Conservation (phyloP, 2,329 filamentous ascomycete species). For the Fusarium miscanthi region DNA sequence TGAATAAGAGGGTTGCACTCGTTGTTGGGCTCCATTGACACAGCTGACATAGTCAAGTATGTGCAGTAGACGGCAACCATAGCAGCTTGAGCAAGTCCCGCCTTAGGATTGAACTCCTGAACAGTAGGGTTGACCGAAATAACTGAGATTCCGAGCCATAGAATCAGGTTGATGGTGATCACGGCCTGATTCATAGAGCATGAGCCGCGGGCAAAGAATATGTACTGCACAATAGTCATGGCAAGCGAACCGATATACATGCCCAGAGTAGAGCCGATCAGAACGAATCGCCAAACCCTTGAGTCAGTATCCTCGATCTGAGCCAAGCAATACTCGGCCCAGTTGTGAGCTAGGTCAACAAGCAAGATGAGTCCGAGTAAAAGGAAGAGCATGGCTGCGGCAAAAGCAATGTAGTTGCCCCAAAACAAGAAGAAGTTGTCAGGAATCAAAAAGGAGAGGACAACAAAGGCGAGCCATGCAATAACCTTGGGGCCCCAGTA, state of each 20-base stretch:
- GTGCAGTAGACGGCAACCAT: constrained; percentile 99
- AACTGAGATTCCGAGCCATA: constrained; percentile 82
- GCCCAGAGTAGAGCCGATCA: constrained; percentile 90
- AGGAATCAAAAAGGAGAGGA: constrained; percentile 94
- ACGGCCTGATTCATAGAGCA: constrained; percentile 98
- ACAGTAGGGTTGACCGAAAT: constrained; percentile 91
- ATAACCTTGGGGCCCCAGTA: constrained; percentile 98
- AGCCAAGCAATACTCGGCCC: constrained; percentile 94
- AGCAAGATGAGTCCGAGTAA: constrained; percentile 91
- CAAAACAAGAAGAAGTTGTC: constrained; percentile 95
- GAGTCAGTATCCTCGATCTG: constrained; percentile 94
- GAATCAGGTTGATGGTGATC: constrained; percentile 91
- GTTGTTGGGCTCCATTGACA: constrained; percentile 97
- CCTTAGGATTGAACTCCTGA: constrained; percentile 92
- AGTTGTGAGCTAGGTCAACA: constrained; percentile 94
- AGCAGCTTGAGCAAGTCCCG: constrained; percentile 94
- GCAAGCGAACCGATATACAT: constrained; percentile 93
- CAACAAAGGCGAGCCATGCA: constrained; percentile 86
- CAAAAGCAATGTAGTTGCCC: constrained; percentile 92
- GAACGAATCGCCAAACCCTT: constrained; percentile 81
- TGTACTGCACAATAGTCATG: constrained; percentile 97
- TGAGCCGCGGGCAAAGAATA: constrained; percentile 85
- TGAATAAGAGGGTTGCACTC: constrained; percentile 93
- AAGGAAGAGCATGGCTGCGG: constrained; percentile 91
- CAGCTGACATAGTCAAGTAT: constrained; percentile 96